Base-by-base conservation (phyloP, 139 green algal genomes). In the Auxenochlorella protothecoides region DNA sequence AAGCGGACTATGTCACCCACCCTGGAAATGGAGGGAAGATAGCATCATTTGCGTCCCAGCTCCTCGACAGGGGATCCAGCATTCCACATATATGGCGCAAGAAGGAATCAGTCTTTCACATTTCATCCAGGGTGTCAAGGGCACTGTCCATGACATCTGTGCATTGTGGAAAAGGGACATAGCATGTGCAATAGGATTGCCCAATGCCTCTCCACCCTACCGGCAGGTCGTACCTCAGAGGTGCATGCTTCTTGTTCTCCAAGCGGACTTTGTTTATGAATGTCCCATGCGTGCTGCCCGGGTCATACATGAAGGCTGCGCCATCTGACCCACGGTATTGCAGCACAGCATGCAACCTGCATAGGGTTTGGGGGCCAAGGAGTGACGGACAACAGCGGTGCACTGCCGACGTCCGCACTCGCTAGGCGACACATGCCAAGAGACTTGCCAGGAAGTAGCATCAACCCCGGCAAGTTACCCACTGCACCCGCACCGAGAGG, bases 1-100 rank as follows among this genome's bases (percentile, higher is more conserved):
- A 98, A 93, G 15, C 78, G 82, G 13, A 97, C 69, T 16, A 92
- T 85, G 80, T 96, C 89, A 5, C 91, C 91, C 62, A 96, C 90
- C 72, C 82, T 89, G 77, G 65, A 59, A 44, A 44, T 44, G 27
- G 27, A 44, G 27, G 27, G 27, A 44, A 44, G 27, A 44, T 44
- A 44, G 27, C 27, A 44, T 44, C 27, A 44, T 44, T 44, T 44
- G 27, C 27, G 27, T 44, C 27, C 27, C 27, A 44, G 27, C 27
- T 44, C 27, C 27, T 44, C 27, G 27, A 44, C 27, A 44, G 27
- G 27, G 27, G 27, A 44, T 44, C 27, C 27, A 44, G 27, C 27
- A 44, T 44, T 44, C 27, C 27, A 44, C 27, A 44, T 44, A 44
- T 44, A 44, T 44, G 27, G 27, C 27, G 27, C 27, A 44, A 1